Evolutionary conservation across 1,284 basidiomycete species (phyloP).

Genomic region (Puccinia horiana): DNA sequence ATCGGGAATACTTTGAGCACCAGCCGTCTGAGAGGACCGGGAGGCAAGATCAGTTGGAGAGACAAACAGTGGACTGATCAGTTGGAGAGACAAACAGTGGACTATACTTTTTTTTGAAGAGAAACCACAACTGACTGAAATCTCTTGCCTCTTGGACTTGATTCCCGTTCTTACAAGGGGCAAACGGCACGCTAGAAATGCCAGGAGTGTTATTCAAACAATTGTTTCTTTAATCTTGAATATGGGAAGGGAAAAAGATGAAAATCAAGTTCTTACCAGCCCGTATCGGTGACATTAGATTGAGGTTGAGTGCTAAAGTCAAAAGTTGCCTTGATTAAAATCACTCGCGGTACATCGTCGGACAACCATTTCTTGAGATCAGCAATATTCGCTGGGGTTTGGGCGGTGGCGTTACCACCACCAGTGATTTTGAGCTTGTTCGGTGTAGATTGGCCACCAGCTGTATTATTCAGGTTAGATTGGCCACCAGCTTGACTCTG

Average conservation of each 20-base stretch:
- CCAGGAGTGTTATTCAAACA: background rate
- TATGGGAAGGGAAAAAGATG: background rate
- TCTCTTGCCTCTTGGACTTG: conserved; percentile 19
- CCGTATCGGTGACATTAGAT: background rate
- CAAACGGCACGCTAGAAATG: background rate
- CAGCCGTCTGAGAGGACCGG: background rate
- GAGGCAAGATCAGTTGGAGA: background rate
- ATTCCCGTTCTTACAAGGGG: conserved; percentile 23
- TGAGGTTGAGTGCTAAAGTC: conserved; percentile 27
- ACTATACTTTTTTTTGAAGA: background rate
- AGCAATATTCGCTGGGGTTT: background rate
- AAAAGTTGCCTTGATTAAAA: conserved; percentile 31
- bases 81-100: background rate
- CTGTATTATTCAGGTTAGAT: too few relatives aligned
- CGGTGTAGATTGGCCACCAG: background rate
- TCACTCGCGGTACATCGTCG: conserved; percentile 37
- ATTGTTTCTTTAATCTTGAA: background rate
- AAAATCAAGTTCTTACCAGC: conserved; percentile 23
- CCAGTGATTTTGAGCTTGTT: conserved; percentile 17
- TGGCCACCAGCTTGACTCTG: too few relatives aligned
- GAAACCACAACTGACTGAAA: background rate
- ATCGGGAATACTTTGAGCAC: background rate
- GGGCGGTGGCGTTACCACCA: conserved; percentile 13
- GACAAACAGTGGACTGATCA: background rate
- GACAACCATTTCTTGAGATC: conserved; percentile 27